Base-by-base conservation (phyloP, 345 rosid genomes). In the Tarenaya hassleriana region DNA sequence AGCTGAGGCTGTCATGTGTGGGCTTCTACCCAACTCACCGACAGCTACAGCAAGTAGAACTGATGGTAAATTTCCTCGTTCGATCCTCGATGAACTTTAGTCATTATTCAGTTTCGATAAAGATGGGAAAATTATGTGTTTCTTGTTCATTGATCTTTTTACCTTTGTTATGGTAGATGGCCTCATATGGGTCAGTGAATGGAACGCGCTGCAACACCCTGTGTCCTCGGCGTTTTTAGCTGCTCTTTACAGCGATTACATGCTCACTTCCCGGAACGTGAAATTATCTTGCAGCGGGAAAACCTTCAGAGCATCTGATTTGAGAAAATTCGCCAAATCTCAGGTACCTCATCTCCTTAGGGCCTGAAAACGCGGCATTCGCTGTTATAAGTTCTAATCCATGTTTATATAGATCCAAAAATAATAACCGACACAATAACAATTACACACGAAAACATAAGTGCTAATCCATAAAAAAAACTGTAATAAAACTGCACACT, bases 1-100 rank as follows among this genome's bases (percentile, higher is more conserved):
- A 39, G 97, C 99, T 4, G 96, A 81, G 69, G 86, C 86, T 67
- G 94, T 88, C 40, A 88, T 94, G 92, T 94, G 99, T 16, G 79
- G 91, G 15, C 82, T 94, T 58, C 39, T 94, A 48, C 89, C 94
- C 10, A 72, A 79, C 16, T 94, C 99, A 52, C 99, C 99, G 1
- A 78, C 91, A 4, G 94, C 92, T 39, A 94, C 97, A 38, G 14
- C 34, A 18, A 88, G 86, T 77, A 78, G 89, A 75, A 88, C 97
- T 55, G 82, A 72, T 0, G 67, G 99, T 88, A 86, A 64, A n/a
- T n/a, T n/a, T n/a, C 41, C n/a, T n/a, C n/a, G n/a, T n/a, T n/a
- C n/a, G n/a, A n/a, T 60, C 57, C 38, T 58, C 11, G 9, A 35
- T 35, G 4, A 9, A 35, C 40, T 0, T 9, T 35, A 35, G n/a